A percentile compares a stretch with the other conserved stretches of the same genome.
Evolutionary conservation across 805 yeast genomes (phyloP).

Genomic region (Diddensiella santjacobensis): DNA sequence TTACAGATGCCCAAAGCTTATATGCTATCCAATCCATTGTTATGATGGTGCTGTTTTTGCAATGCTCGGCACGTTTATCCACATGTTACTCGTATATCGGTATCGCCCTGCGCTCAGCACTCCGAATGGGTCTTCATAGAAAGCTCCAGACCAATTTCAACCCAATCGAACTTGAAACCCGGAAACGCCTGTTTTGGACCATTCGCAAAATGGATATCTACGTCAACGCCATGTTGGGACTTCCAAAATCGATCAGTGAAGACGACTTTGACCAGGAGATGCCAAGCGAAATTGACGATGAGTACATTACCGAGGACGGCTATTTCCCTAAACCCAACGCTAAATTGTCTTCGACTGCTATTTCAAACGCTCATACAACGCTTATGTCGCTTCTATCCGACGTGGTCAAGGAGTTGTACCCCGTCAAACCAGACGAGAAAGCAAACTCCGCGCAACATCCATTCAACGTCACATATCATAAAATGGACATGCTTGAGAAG

Average conservation of each 20-base stretch:
- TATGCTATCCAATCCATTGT: constrained; percentile 82
- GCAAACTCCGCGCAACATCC: constrained; percentile 9
- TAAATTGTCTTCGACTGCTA: constrained; percentile 64
- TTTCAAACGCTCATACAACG: constrained; percentile 82
- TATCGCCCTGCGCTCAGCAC: constrained; percentile 75
- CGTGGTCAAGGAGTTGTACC: constrained; percentile 70
- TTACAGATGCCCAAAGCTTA: constrained; percentile 78
- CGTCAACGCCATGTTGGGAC: constrained; percentile 79
- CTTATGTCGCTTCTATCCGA: constrained; percentile 66
- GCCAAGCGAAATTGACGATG: constrained; percentile 83
- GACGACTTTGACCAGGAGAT: constrained; percentile 85
- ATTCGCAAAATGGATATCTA: constrained; percentile 88
- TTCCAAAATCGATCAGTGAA: constrained; percentile 72
- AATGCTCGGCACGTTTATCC: constrained; percentile 81
- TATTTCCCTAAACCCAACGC: constrained; percentile 48
- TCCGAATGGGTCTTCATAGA: constrained; percentile 79
- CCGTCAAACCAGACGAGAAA: constrained; percentile 47
- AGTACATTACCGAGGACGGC: constrained; percentile 64
- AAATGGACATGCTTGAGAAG: constrained; percentile 60
- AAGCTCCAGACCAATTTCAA: constrained; percentile 60
- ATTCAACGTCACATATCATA: constrained; percentile 23
- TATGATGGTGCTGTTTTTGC: constrained; percentile 79
- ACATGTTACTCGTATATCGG: constrained; percentile 90
- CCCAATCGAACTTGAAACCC: constrained; percentile 76
- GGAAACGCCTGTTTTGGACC: constrained; percentile 85